Base-by-base conservation (phyloP, 768 basidiomycete genomes). In the Leccinum subgranulosum region DNA sequence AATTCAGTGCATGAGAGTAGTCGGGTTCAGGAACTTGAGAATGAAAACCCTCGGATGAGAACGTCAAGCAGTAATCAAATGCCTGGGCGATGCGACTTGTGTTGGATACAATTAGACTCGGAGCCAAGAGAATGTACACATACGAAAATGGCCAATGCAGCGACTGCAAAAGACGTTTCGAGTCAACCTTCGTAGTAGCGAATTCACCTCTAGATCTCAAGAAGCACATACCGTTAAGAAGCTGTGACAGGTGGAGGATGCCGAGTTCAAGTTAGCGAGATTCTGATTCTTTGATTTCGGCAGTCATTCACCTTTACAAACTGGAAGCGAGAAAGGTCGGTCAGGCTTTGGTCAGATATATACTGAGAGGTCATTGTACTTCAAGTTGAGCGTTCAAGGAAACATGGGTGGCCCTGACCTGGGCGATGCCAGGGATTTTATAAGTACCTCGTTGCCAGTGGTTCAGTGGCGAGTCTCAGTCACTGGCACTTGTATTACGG, bases 1-100 rank as follows among this genome's bases (percentile, higher is more conserved):
- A 21, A n/a, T 27, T 11, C 29, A 14, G 2, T 10, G 2, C 2
- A 39, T 65, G 17, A 66, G 53, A 48, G 25, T 21, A 5, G 41
- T 25, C 4, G 9, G 25, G 33, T 11, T n/a, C 1, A 10, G 7
- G 19, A 45, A 17, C 14, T 41, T 19, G 39, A 34, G 6, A 41
- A 10, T 17, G 11, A 19, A 53, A 12, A 25, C 71, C 68, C 64
- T 69, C 68, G 9, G 55, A 41, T 29, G 57, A 34, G 33, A 69
- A 59, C 7, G 68, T 69, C 21, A 69, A 50, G 34, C 55, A 66
- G 45, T 71, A 69, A 36, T 71, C 68, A 3, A 53, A 62, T 28
- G 41, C 36, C 68, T 67, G 43, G 14, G 39, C 8, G 8, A 36
- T 3, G 36, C 15, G 14, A 39, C 15, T n/a, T 23, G 43, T n/a